These are phyloP conservation scores for Yamadazyma membranifaciens DNA, from an alignment of 1,139 yeast species.

Conservation along the genomic window DNA sequence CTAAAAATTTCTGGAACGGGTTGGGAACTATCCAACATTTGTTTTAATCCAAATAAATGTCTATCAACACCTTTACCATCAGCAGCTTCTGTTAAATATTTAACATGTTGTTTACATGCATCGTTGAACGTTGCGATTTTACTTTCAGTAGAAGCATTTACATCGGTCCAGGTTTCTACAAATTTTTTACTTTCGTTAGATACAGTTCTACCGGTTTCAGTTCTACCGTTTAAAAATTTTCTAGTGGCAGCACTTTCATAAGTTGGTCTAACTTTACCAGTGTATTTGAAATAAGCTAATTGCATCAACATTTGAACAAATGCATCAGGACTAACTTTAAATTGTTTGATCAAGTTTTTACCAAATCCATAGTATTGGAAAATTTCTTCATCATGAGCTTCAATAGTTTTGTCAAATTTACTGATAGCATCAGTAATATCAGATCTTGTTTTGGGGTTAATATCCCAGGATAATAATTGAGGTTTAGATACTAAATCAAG, in stretches of 20 bases:
- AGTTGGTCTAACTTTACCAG: constrained; percentile 84
- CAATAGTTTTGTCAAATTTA: constrained; percentile 52
- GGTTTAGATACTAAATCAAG: constrained; percentile 19
- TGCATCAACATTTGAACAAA: constrained; percentile 75
- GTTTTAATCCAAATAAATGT: constrained; percentile 86
- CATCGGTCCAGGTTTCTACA: constrained; percentile 73
- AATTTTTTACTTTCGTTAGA: constrained; percentile 72
- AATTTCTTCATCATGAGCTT: constrained; percentile 57
- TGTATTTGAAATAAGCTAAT: constrained; percentile 73
- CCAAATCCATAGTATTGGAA: constrained; percentile 76
- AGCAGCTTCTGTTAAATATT: constrained; percentile 73
- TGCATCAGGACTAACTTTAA: constrained; percentile 76
- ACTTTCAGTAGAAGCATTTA: constrained; percentile 50
- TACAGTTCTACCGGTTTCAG: constrained; percentile 93
- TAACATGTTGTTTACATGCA: constrained; percentile 75
- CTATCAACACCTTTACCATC: constrained; percentile 92
- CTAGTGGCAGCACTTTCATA: constrained; percentile 97
- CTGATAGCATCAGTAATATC: constrained; percentile 57
- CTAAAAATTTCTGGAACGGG: constrained; percentile 66
- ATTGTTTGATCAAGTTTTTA: constrained; percentile 64
- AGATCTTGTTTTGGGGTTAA: constrained; percentile 49
- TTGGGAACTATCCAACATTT: constrained; percentile 62
- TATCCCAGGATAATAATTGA: constrained; percentile 37
- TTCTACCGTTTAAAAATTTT: constrained; percentile 84
- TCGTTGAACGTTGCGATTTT: constrained; percentile 69